These are phyloP conservation scores for Suillus lakei DNA, from an alignment of 768 basidiomycete genomes.

Conservation along the genomic window DNA sequence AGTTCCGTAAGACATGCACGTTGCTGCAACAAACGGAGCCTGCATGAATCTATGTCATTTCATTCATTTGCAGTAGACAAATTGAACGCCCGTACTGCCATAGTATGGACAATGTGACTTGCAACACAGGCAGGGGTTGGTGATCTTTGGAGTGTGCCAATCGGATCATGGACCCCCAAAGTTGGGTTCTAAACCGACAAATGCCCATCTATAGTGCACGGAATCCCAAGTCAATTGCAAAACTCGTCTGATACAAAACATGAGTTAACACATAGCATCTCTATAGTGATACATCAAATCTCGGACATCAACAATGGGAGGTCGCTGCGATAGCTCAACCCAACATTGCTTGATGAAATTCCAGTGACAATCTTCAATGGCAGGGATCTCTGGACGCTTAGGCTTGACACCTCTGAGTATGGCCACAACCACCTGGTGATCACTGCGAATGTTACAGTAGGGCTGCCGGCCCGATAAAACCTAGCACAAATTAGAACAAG, in stretches of 20 bases:
- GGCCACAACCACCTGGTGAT: constrained; percentile 17
- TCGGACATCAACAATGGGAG: background rate
- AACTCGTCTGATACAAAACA: background rate
- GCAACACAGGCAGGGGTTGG: background rate
- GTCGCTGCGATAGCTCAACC: constrained; percentile 15
- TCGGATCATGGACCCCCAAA: background rate
- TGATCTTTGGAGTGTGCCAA: background rate
- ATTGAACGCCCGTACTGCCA: background rate
- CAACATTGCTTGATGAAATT: constrained; percentile 46
- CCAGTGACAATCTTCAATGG: constrained; percentile 47
- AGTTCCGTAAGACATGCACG: background rate
- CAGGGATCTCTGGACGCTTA: constrained; percentile 32
- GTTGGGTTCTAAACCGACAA: background rate
- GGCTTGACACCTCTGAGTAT: constrained; percentile 7
- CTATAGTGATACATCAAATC: background rate
- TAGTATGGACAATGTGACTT: background rate
- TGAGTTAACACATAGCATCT: background rate
- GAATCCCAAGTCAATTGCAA: background rate
- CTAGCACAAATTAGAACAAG: background rate
- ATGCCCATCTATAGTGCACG: background rate
- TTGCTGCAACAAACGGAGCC: background rate
- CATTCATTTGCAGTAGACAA: background rate
- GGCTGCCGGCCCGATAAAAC: constrained; percentile 6
- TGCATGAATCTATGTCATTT: background rate
- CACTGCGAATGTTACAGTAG: constrained; percentile 6